Evolutionary conservation across 2,329 filamentous ascomycete species (phyloP).

Genomic region (Verticillium klebahnii): DNA sequence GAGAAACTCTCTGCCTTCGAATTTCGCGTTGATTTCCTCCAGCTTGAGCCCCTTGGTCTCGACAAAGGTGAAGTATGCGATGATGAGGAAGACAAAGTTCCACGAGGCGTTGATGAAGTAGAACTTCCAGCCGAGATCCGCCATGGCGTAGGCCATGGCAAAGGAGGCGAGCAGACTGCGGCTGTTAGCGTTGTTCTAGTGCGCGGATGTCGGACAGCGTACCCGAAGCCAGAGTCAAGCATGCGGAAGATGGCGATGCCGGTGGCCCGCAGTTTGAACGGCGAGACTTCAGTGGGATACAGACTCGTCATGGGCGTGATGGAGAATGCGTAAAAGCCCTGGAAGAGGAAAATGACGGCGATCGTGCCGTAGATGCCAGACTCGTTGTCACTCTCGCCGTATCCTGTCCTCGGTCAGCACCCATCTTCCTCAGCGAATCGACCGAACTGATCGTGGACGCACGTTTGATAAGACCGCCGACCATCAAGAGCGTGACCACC

Average conservation of each 20-base stretch:
- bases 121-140: constrained; percentile 22
- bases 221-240: constrained; percentile 22
- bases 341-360: constrained; percentile 27
- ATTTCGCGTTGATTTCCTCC: constrained; percentile 21
- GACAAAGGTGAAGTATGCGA: constrained; percentile 20
- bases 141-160: constrained; percentile 23
- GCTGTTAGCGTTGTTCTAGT: background rate
- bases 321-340: constrained; percentile 25
- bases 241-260: constrained; percentile 24
- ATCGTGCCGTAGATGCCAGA: constrained; percentile 35
- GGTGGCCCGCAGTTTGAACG: constrained; percentile 23
- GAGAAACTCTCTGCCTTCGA: constrained; percentile 14
- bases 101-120: constrained; percentile 24
- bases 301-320: constrained; percentile 28
- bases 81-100: constrained; percentile 19
- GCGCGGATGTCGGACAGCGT: constrained; percentile 3
- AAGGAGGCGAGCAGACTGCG: constrained; percentile 19
- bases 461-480: constrained; percentile 21
- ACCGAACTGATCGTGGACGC: background rate
- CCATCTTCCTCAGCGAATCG: background rate
- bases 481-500: constrained; percentile 15
- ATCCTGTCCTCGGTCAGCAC: constrained; percentile 12
- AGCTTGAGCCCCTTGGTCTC: constrained; percentile 23
- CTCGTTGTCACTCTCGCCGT: constrained; percentile 28
- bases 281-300: constrained; percentile 26